Evolutionary conservation across 805 yeast species (phyloP), one percentile per base, ranked within the genome.

Genomic region (Metschnikowia peoriensis): DNA sequence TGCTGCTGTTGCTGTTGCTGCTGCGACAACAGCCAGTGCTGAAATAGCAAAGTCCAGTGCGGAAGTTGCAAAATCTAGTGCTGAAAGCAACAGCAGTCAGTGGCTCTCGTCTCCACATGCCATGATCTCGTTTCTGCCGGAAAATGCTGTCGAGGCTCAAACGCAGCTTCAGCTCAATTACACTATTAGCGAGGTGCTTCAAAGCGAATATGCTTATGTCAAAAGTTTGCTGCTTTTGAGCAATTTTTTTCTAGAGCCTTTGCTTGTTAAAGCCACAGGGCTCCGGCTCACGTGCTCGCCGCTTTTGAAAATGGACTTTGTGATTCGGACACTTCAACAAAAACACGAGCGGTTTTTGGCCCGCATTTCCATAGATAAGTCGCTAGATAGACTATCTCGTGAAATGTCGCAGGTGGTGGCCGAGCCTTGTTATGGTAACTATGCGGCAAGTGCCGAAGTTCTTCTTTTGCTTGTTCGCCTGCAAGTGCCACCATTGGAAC

Each of bases 351-450:
- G 15, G 22, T 54, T 54, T 35, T 44, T 54, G 49, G 45, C 44
- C 1, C 47, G 35, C 6, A 50, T 44, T 9, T 39, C 46, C 11
- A 11, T 27, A 27, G 46, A 38, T 4, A 45, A 27, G n/a, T 14
- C 27, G 12, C 22, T 54, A 17, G 52, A 47, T 27, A 9, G n/a
- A 12, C 44, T 50, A 8, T 54, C 58, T 73, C 82, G 93, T 41
- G 96, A 88, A 63, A 97, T 92, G 28, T 93, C 93, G 67, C 84
- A 82, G 58, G 70, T 90, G 28, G 79, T 93, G 78, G 89, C 88
- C 61, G 85, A 83, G 58, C 86, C 91, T 38, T 76, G 38, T 2
- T 53, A 53, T 44, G 52, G 58, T 10, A 38, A 37, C 17, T 48
- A 46, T 42, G 46, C 54, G 16, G 46, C 48, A 14, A 45, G 52